Percentiles rank a stretch among this genome's conserved stretches.
These are phyloP conservation scores for Setaria viridis DNA, from an alignment of 202 grass and related monocot genomes.

Conservation along the genomic window DNA sequence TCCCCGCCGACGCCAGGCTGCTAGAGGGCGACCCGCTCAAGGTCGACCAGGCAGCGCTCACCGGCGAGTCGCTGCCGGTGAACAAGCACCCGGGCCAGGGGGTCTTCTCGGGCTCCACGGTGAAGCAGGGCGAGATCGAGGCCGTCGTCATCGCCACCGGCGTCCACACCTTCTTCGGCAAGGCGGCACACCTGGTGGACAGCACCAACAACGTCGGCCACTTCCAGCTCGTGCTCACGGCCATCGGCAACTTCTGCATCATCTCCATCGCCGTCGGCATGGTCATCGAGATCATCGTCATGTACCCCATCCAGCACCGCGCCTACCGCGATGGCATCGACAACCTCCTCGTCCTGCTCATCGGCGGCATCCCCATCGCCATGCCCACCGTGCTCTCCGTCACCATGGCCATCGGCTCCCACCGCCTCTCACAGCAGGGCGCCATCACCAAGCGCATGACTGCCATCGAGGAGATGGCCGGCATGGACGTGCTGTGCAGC, in stretches of 20 bases:
- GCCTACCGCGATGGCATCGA: constrained; percentile 74
- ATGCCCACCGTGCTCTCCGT: constrained; percentile 93
- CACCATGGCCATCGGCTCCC: constrained; percentile 90
- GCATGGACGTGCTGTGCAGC: constrained; percentile 94
- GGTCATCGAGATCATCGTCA: constrained; percentile 68
- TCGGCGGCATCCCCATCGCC: constrained; percentile 89
- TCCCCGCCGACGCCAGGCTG: constrained; percentile 80
- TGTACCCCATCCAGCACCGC: constrained; percentile 77
- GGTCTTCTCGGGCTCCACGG: constrained; percentile 83
- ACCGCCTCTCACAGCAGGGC: constrained; percentile 76
- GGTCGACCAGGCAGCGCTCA: constrained; percentile 85
- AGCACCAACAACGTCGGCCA: constrained; percentile 90
- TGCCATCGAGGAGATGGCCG: constrained; percentile 90
- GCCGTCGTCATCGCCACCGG: constrained; percentile 90
- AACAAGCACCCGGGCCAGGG: constrained; percentile 66
- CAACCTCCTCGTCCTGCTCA: constrained; percentile 87
- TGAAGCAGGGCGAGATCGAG: constrained; percentile 88
- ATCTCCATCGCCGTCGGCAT: constrained; percentile 70
- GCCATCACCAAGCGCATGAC: constrained; percentile 97
- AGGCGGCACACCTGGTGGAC: constrained; percentile 94
- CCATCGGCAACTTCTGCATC: constrained; percentile 90
- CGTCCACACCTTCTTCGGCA: constrained; percentile 93
- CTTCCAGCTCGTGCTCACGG: constrained; percentile 81
- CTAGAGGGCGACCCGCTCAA: constrained; percentile 87
- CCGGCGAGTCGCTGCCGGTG: constrained; percentile 72